Evolutionary conservation across 2,329 filamentous ascomycete species (phyloP), one percentile per base, ranked within the genome.

Genomic region (Trichoderma breve): DNA sequence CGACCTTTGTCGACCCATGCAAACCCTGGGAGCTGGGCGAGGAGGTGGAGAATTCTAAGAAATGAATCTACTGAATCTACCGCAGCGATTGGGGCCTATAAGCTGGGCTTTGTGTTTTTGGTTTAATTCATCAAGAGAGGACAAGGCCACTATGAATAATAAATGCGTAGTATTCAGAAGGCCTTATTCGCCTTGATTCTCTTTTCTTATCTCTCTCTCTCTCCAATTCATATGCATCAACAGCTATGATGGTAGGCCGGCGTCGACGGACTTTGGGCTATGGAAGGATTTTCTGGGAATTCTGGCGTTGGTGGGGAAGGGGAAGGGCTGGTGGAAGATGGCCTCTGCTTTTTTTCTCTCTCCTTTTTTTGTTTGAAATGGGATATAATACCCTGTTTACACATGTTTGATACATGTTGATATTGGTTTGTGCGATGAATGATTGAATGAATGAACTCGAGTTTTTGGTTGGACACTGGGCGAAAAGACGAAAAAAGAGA

Each of bases 1-100:
- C 86, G 39, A 86, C 87, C 18, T 82, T 86, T 65, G 86, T 90
- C 24, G 88, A 90, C 73, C 86, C 87, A 14, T 82, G 84, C 57
- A 84, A 81, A 72, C 88, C 88, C 2, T 82, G 82, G 72, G 86
- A 87, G 75, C 78, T 90, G 30, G 87, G 86, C 2, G 84, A 85
- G 61, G 87, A 89, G 74, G 82, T 89, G 26, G 86, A 87, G 28
- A 75, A 75, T 66, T 61, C 79, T 11, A 80, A 74, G 70, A 79
- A 78, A 73, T 80, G 74, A 77, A 60, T 61, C 26, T 62, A 61
- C 36, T 80, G 74, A 77, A 60, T 62, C 28, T 63, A 62, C 39
- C 57, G 15, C 66, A 21, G 8, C n/a, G 15, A 62, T 14, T 14
- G 1, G 18, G 43, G 28, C 21, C n/a, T 34, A 60, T 32, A 21